Evolutionary conservation across 345 rosid species (phyloP).

Genomic region (Gossypium turneri): DNA sequence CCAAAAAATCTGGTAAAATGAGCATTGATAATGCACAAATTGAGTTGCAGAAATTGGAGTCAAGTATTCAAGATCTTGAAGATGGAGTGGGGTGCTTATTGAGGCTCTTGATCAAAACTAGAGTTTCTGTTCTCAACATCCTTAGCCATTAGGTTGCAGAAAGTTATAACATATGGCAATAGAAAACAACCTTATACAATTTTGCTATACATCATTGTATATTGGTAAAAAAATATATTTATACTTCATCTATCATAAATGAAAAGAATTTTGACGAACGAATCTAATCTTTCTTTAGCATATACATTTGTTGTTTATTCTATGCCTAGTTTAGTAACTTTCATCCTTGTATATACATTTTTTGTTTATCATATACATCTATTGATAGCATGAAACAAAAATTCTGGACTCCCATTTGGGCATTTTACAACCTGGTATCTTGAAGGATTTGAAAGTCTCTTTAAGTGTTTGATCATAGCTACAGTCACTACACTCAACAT

Average conservation of each 20-base stretch:
- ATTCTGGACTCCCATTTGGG: no score
- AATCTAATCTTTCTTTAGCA: neutral
- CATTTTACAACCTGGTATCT: no score
- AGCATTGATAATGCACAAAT: slow-evolving; percentile 15
- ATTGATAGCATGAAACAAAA: neutral
- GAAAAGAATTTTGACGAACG: neutral
- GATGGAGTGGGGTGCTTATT: slow-evolving; percentile 32
- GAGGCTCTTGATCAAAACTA: slow-evolving; percentile 33
- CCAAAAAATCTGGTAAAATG: neutral
- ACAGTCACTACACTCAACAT: no score
- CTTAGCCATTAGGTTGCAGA: neutral
- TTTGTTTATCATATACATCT: neutral
- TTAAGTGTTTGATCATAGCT: no score
- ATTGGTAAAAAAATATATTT: neutral
- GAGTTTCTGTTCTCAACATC: slow-evolving; percentile 19
- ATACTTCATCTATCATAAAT: neutral
- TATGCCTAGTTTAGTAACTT: neutral
- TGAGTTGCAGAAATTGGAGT: slow-evolving; percentile 32
- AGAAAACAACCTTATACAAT: neutral
- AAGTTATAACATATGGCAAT: neutral
- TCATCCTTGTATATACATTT: neutral
- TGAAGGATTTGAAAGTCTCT: no score
- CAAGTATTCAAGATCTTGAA: slow-evolving; percentile 39
- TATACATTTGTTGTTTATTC: neutral
- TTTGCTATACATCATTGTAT: neutral